Percentiles rank a stretch among this genome's conserved stretches.
Evolutionary conservation across 305 asterid species (phyloP).

Genomic region (Striga hermonthica): DNA sequence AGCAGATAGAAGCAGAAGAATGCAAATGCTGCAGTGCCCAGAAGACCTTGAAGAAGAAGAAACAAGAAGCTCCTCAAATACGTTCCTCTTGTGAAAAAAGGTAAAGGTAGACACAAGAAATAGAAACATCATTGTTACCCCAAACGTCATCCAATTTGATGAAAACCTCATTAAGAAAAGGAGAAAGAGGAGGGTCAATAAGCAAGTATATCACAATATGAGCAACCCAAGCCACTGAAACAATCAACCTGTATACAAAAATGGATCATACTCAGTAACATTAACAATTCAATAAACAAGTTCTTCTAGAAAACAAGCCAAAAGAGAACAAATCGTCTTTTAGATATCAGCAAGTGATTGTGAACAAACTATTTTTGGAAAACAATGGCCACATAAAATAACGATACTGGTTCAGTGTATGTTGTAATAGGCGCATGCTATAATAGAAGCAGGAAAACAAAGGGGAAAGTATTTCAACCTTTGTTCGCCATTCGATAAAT

Average conservation of each 20-base stretch:
- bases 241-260: conserved; percentile 69
- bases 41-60: conserved; percentile 61
- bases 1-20: conserved; percentile 94
- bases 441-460: too few species aligned
- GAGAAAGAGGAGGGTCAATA: conserved; percentile 84
- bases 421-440: too few species aligned
- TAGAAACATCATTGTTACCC: conserved; percentile 49
- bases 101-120: background rate
- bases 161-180: conserved; percentile 87
- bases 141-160: conserved; percentile 83
- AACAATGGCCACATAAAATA: too few species aligned
- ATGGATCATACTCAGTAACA: conserved; percentile 16
- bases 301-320: conserved; percentile 7
- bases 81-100: background rate
- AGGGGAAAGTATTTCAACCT: too few species aligned
- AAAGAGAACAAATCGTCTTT: conserved; percentile 11
- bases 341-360: too few species aligned
- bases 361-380: too few species aligned
- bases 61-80: conserved; percentile 20
- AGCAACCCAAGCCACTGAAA: conserved; percentile 94
- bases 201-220: conserved; percentile 88
- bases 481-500: too few species aligned
- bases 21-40: conserved; percentile 91
- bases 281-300: background rate
- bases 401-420: too few species aligned